Base-by-base conservation (phyloP, 441 rosid species). In the Brassica balearica region DNA sequence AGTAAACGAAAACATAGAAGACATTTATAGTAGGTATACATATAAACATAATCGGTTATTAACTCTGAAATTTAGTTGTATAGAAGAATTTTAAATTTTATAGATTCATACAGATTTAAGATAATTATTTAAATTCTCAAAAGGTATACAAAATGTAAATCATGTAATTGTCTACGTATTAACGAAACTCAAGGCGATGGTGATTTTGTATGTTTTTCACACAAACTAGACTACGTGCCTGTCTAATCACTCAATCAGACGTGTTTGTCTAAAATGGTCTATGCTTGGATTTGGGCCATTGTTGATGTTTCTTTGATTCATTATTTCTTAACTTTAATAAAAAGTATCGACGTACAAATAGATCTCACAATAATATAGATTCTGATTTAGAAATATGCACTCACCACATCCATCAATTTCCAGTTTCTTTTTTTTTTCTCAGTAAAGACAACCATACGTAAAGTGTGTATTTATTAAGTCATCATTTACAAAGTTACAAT, bases 281-380 rank as follows among this genome's bases (percentile, higher is more conserved):
- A 74, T 41, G 59, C 46, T 56, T 66, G 6, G 17, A 74, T 34
- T 65, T 53, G 64, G 64, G 65, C 11, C 66, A 66, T 6, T 56
- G 34, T 53, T 32, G 55, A 73, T 56, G 25, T 56, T 56, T 73
- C 43, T 74, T 36, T 36, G 69, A 14, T 55, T 55, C 66, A 66
- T 8, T 36, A 22, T 74, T 66, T 12, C 1, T 9, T 6, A 3
- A 36, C 38, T 65, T 74, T 74, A 10, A 19, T 48, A 20, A n/a
- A 38, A 74, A 34, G 14, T 22, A 3, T 14, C n/a, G 7, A 75
- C 11, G 11, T 8, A 38, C 43, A 38, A 8, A 38, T 8, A 38
- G 10, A 38, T 8, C 43, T 38, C 43, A 38, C 11, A 38, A 38
- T 8, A 38, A 38, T 38, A 38, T 38, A 38, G 43, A 38, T 38